A percentile compares a stretch with the other conserved stretches of the same genome.
Evolutionary conservation across 1,139 yeast genomes (phyloP).

Genomic region (Geotrichum klebahnii): DNA sequence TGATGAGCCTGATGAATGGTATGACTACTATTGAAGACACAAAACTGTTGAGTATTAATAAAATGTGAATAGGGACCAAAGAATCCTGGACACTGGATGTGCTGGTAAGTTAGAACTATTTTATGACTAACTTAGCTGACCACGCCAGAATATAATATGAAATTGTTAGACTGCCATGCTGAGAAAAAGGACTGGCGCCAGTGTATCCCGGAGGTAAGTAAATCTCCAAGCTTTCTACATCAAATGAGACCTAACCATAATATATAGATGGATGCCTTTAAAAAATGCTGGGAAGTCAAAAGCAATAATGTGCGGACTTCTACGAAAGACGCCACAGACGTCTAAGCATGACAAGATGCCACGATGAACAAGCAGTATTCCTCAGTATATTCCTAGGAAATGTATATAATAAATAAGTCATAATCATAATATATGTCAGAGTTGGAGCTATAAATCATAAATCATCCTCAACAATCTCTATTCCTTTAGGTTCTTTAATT

Average conservation of each 20-base stretch:
- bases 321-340: slow-evolving; percentile 25
- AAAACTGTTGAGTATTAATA: too few species aligned
- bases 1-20: slow-evolving; percentile 61
- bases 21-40: slow-evolving; percentile 23
- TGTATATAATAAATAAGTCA: slow-evolving; percentile 7
- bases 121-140: background rate
- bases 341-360: background rate
- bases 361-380: too few species aligned
- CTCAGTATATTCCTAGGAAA: background rate
- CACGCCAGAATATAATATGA: slow-evolving; percentile 51
- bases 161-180: slow-evolving; percentile 63
- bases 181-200: slow-evolving; percentile 72
- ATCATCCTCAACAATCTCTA: slow-evolving; percentile 20
- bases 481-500: slow-evolving; percentile 11
- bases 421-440: background rate
- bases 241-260: background rate
- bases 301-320: slow-evolving; percentile 50
- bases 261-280: slow-evolving; percentile 56
- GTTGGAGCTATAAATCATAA: background rate
- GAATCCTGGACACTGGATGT: slow-evolving; percentile 69
- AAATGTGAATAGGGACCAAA: slow-evolving; percentile 57
- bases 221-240: background rate
- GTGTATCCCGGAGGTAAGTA: slow-evolving; percentile 51
- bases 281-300: slow-evolving; percentile 61
- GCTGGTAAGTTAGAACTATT: slow-evolving; percentile 38